Percentiles rank a stretch among this genome's conserved stretches.
phyloP scores from a whole-genome alignment of 2,329 filamentous ascomycete genomes.

The Penicillium sp. region DNA sequence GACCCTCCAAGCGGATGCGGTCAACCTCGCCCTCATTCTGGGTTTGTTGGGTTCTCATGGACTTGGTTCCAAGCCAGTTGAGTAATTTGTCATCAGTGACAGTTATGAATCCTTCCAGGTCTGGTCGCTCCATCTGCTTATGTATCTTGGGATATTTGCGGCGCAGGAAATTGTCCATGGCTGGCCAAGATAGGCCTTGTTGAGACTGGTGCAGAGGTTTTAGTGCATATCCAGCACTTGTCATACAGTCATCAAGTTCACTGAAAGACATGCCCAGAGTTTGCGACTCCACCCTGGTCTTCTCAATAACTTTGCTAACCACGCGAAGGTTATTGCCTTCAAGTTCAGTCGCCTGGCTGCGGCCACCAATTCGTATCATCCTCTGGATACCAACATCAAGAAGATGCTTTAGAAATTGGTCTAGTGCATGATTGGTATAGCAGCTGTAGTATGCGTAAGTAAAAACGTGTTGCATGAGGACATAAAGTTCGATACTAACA shows the following conservation, averaged over 20 bases:
- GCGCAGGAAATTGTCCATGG: constrained; percentile 1
- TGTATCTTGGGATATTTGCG: constrained; percentile 1
- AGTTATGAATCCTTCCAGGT: not conserved
- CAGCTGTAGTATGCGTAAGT: constrained; percentile 3
- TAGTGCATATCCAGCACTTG: not conserved
- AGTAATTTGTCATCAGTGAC: not conserved
- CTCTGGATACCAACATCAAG: not conserved
- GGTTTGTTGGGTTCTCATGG: not conserved
- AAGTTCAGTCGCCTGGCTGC: not conserved
- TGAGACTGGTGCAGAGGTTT: not conserved
- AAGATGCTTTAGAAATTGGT: constrained; percentile 14
- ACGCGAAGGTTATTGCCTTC: not conserved
- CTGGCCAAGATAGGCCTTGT: not conserved
- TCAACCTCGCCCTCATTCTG: not conserved
- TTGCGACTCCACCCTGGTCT: not conserved
- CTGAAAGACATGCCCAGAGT: not conserved
- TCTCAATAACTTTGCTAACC: constrained; percentile 5
- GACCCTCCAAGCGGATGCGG: not conserved
- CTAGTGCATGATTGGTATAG: constrained; percentile 16
- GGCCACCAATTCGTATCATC: constrained; percentile 15
- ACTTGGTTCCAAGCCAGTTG: constrained; percentile 1
- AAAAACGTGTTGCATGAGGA: too few relatives aligned
- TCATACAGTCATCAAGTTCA: not conserved
- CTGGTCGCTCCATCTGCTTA: not conserved
- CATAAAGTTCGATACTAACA: not conserved